Percentiles rank a stretch among this genome's conserved stretches.
Evolutionary conservation across 2,329 filamentous ascomycete species (phyloP).

Genomic region (Venturia asperata): DNA sequence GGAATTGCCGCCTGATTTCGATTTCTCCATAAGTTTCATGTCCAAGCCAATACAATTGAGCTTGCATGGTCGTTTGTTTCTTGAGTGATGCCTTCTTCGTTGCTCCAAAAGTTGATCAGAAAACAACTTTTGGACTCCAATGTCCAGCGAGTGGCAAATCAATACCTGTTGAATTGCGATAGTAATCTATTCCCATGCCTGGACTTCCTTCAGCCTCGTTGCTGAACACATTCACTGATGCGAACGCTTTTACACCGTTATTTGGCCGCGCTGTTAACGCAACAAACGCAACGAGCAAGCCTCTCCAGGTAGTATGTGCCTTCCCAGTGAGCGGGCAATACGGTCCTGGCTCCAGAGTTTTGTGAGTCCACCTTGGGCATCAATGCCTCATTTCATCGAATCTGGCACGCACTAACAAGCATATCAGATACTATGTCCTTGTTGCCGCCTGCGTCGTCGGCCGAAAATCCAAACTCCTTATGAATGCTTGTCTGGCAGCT

Average conservation of each 20-base stretch:
- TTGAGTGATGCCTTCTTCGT: neutral
- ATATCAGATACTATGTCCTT: conserved; percentile 54
- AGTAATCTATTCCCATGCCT: neutral
- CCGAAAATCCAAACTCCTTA: conserved; percentile 55
- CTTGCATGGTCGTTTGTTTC: neutral
- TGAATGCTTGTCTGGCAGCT: conserved; percentile 56
- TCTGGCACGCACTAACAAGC: conserved; percentile 19
- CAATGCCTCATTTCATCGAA: conserved; percentile 25
- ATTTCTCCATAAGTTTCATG: neutral
- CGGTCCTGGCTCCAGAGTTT: conserved; percentile 46
- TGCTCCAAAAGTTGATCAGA: neutral
- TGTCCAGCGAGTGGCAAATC: neutral
- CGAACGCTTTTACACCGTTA: conserved; percentile 25
- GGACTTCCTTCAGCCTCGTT: conserved; percentile 23
- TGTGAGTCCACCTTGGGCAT: conserved; percentile 31
- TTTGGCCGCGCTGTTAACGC: conserved; percentile 22
- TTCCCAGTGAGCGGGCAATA: conserved; percentile 54
- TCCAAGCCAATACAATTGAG: neutral
- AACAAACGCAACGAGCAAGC: conserved; percentile 21
- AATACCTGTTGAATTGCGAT: neutral
- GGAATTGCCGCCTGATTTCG: neutral
- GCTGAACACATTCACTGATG: conserved; percentile 25
- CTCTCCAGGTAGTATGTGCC: conserved; percentile 46
- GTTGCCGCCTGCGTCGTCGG: conserved; percentile 57
- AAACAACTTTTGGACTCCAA: neutral